Conservation (phyloP, 2,329 filamentous ascomycete species). For the Gliomastix tumulicola region DNA sequence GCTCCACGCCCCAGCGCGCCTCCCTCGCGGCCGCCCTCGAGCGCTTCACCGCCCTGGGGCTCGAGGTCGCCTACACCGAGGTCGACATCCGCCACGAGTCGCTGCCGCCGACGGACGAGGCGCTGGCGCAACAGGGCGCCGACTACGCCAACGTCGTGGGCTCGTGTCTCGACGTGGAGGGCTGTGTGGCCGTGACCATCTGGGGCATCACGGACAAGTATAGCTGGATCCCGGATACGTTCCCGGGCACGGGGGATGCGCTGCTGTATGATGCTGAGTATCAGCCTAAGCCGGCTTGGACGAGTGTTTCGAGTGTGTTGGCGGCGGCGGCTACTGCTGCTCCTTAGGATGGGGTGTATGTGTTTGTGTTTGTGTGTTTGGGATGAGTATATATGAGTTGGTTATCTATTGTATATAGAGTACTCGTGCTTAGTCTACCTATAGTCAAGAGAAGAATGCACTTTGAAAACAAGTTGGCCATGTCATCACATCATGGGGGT, state of each 20-base stretch:
- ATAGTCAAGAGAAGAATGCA: no score
- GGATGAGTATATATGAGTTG: no score
- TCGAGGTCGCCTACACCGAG: constrained; percentile 56
- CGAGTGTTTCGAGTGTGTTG: constrained; percentile 23
- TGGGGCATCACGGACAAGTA: constrained; percentile 35
- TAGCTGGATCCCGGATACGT: constrained; percentile 28
- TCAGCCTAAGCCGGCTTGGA: constrained; percentile 31
- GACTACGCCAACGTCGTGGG: constrained; percentile 35
- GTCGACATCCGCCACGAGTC: constrained; percentile 47
- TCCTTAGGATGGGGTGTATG: no score
- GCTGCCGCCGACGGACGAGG: constrained; percentile 33
- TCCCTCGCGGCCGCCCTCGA: constrained; percentile 36
- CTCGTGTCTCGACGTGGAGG: constrained; percentile 25
- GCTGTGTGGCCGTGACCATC: constrained; percentile 35
- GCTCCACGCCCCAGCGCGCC: constrained; percentile 37
- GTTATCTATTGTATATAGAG: no score
- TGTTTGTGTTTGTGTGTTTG: no score
- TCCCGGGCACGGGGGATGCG: constrained; percentile 30
- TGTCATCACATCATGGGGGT: no score
- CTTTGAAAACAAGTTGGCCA: no score
- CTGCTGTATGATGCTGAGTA: constrained; percentile 28
- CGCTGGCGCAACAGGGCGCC: constrained; percentile 34
- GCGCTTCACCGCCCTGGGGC: constrained; percentile 40
- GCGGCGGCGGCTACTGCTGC: constrained; percentile 24
- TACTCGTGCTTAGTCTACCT: no score